These are phyloP conservation scores for Dispira simplex DNA, from an alignment of 192 early-diverging fungal genomes.

Conservation along the genomic window DNA sequence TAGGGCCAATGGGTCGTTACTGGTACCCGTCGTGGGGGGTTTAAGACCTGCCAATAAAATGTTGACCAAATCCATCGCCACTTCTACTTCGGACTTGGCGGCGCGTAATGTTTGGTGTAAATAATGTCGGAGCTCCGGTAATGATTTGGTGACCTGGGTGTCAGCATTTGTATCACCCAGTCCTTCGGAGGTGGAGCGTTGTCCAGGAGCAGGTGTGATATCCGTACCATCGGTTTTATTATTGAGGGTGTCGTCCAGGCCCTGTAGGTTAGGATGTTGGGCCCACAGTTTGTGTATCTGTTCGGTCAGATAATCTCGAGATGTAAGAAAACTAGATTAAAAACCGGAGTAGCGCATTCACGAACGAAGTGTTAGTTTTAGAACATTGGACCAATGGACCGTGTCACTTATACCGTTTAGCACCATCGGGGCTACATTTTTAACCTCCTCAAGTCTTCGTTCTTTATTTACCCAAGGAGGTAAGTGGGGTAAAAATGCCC, in stretches of 20 bases:
- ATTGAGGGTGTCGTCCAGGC: not conserved
- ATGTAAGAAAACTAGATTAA: not conserved
- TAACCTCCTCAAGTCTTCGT: not conserved
- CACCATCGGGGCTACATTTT: not conserved
- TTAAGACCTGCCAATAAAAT: not conserved
- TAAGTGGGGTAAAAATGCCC: not conserved
- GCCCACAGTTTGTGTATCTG: conserved; percentile 5
- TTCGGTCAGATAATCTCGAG: conserved; percentile 1
- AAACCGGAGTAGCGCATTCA: not conserved
- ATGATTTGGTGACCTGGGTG: not conserved
- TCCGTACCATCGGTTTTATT: not conserved
- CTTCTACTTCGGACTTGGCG: conserved; percentile 5
- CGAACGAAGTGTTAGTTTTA: not conserved
- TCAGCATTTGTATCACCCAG: not conserved
- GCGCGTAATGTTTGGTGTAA: not conserved
- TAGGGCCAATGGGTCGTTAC: not conserved
- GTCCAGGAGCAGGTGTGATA: not conserved
- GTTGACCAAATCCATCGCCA: conserved; percentile 8
- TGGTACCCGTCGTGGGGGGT: not conserved
- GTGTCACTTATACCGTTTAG: not conserved
- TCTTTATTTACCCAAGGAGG: too few relatives aligned
- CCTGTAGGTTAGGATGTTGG: not conserved
- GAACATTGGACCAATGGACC: not conserved
- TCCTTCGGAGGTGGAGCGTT: not conserved
- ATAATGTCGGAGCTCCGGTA: not conserved